Base-by-base conservation (phyloP, 352 stramenopile species). In the Phytopythium chamaehyphon region DNA sequence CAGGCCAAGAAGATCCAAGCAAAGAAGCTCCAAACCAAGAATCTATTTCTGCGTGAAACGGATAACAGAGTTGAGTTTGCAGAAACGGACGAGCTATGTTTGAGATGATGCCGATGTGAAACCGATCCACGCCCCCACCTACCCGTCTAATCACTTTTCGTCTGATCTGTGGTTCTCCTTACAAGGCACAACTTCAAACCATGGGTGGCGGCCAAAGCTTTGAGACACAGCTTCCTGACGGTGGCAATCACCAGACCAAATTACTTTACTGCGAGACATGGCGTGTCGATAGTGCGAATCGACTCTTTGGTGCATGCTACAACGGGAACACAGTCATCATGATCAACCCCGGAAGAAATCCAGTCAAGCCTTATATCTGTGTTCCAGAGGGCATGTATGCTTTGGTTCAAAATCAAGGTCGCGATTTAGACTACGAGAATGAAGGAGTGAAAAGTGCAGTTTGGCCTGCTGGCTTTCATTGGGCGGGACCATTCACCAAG, bases 381-480 rank as follows among this genome's bases (percentile, higher is more conserved):
- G 83, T 96, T 11, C 88, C 88, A 0, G 81, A 96, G 46, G 88
- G 88, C 24, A 94, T 79, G 47, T 96, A 96, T 55, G 88, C 83
- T 15, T 73, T 96, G 14, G 86, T 96, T 12, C 88, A 93, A 44
- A 71, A 84, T 33, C 81, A 93, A 66, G 88, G 88, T 33, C 74
- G 78, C 7, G 85, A 95, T 54, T 37, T 89, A 11, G 69, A 89
- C 54, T 90, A 66, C 40, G 44, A 65, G 38, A 53, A 67, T 1
- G 71, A 85, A 46, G 76, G 73, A n/a, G 69, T 46, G 24, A 66
- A 54, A 5, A 76, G 59, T 7, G 66, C 79, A 0, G 65, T 93
- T 8, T 96, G 86, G 86, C 81, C 86, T 0, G 53, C 82, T 12
- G 88, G 88, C 3, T 83, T 95, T 55, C 86, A 96, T 58, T 73